phyloP scores from a whole-genome alignment of 768 basidiomycete species.

The Lactarius psammicola region DNA sequence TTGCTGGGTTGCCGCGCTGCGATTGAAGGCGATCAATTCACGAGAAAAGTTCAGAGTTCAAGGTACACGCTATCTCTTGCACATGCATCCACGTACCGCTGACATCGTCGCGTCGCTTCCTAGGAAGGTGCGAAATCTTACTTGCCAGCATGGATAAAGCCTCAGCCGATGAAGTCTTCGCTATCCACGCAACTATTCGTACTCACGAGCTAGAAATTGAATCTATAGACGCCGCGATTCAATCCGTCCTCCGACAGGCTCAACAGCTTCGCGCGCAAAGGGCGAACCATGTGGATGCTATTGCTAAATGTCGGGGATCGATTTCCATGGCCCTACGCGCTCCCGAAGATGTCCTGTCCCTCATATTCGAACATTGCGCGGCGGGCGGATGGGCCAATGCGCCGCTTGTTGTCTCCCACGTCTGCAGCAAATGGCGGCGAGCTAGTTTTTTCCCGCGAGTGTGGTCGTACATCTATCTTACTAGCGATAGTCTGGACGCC shows the following conservation, averaged over 20 bases:
- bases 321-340: constrained; percentile 57
- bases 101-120: not conserved
- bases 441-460: constrained; percentile 51
- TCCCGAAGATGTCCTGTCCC: constrained; percentile 52
- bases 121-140: not conserved
- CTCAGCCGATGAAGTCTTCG: constrained; percentile 28
- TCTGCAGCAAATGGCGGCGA: constrained; percentile 58
- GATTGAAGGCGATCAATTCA: not conserved
- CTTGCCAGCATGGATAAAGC: constrained; percentile 1
- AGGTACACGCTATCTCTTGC: not conserved
- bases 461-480: constrained; percentile 57
- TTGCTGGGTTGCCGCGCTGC: not conserved
- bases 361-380: constrained; percentile 53
- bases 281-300: constrained; percentile 42
- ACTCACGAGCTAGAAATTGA: constrained; percentile 44
- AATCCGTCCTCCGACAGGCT: constrained; percentile 40
- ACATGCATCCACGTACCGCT: not conserved
- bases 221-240: constrained; percentile 45
- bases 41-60: not conserved
- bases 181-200: constrained; percentile 30
- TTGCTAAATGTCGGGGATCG: constrained; percentile 45
- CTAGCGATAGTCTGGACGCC: constrained; percentile 45
- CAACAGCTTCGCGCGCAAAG: constrained; percentile 46
- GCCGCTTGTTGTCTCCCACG: constrained; percentile 55
- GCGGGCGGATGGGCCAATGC: constrained; percentile 52